phyloP scores from a whole-genome alignment of 176 grass and related monocot genomes.

The Saccharum officinarum region DNA sequence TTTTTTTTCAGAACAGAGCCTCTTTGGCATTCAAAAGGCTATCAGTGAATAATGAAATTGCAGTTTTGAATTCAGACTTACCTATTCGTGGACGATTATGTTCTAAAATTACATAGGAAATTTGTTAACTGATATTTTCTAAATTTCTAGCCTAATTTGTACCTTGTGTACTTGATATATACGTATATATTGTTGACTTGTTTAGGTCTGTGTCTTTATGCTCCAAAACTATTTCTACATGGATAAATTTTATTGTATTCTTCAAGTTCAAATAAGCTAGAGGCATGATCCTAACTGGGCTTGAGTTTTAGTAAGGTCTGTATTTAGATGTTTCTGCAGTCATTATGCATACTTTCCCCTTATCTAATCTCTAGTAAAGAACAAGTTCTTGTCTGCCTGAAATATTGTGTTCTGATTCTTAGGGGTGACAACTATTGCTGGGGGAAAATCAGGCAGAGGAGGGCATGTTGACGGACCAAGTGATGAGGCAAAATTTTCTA shows the following conservation, averaged over 20 bases:
- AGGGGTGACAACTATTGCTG: constrained; percentile 98
- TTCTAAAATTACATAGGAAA: neutral
- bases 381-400: constrained; percentile 29
- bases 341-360: neutral
- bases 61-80: neutral
- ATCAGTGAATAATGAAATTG: neutral
- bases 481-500: constrained; percentile 91
- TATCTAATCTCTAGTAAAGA: neutral
- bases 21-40: neutral
- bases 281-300: neutral
- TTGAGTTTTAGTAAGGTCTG: constrained; percentile 1
- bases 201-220: neutral
- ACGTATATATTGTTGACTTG: neutral
- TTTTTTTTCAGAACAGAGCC: neutral
- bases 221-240: neutral
- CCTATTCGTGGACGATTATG: neutral
- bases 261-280: neutral
- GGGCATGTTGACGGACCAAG: constrained; percentile 87
- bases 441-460: constrained; percentile 82
- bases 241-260: neutral
- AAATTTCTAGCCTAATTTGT: constrained; percentile 14
- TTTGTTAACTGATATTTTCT: neutral
- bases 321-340: neutral
- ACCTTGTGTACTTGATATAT: neutral
- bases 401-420: constrained; percentile 29